Evolutionary conservation across 192 early-diverging fungal genomes (phyloP).

Genomic region (Podila epigama): DNA sequence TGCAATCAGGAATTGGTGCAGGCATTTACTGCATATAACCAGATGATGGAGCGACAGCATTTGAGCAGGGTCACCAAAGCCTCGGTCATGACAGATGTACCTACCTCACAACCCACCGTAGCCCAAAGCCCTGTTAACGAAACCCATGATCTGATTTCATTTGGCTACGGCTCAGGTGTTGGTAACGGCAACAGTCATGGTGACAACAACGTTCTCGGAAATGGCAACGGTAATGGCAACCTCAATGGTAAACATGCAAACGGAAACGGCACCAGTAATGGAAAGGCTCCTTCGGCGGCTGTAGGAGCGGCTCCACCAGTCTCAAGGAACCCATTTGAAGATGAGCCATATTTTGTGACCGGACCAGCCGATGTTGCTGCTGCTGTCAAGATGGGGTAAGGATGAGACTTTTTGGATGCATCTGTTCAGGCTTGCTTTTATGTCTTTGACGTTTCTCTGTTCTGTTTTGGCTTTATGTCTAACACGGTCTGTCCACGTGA

Average conservation of each 20-base stretch:
- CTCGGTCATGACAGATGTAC: slow-evolving; percentile 32
- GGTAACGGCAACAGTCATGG: background rate
- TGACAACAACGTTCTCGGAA: slow-evolving; percentile 8
- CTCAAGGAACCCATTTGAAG: slow-evolving; percentile 28
- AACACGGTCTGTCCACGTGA: background rate
- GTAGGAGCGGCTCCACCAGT: background rate
- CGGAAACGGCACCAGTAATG: background rate
- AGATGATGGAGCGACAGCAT: slow-evolving; percentile 61
- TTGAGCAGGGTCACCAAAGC: slow-evolving; percentile 50
- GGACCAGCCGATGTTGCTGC: slow-evolving; percentile 23
- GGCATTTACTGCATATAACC: slow-evolving; percentile 61
- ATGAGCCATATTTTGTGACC: slow-evolving; percentile 22
- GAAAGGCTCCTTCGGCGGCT: background rate
- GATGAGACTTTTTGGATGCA: background rate
- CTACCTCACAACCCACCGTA: background rate
- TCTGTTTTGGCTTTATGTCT: background rate
- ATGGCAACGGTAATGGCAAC: slow-evolving; percentile 18
- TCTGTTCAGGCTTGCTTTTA: background rate
- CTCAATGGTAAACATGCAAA: background rate
- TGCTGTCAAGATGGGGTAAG: slow-evolving; percentile 46
- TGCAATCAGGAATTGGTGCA: slow-evolving; percentile 60
- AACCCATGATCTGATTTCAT: slow-evolving; percentile 25
- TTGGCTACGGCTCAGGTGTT: slow-evolving; percentile 9
- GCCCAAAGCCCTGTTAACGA: slow-evolving; percentile 4
- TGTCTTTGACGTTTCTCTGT: background rate